These are phyloP conservation scores for Allodekkera sacchari DNA, from an alignment of 805 yeast genomes.

Conservation along the genomic window DNA sequence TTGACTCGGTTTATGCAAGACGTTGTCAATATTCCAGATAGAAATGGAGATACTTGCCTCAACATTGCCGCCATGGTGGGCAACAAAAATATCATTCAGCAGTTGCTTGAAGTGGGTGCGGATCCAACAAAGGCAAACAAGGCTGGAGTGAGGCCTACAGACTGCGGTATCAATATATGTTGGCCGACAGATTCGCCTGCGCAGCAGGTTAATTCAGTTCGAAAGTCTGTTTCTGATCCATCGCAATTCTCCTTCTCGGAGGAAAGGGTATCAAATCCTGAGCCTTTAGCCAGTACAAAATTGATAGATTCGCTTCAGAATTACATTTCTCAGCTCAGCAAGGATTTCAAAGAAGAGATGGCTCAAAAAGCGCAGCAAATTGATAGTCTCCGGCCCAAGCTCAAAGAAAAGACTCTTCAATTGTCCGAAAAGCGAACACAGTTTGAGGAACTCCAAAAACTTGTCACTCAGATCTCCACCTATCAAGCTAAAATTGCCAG, in stretches of 20 bases:
- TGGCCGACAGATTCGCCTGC: conserved; percentile 6
- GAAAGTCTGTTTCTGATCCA: conserved; percentile 1
- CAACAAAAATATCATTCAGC: conserved; percentile 70
- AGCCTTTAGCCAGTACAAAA: neutral
- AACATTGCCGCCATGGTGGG: conserved; percentile 90
- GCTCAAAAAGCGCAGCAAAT: conserved; percentile 43
- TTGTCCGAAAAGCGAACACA: conserved; percentile 40
- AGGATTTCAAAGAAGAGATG: conserved; percentile 53
- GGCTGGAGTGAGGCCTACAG: conserved; percentile 78
- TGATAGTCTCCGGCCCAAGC: conserved; percentile 42
- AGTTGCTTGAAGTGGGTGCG: conserved; percentile 81
- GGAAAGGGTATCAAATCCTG: neutral
- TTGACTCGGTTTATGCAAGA: conserved; percentile 54
- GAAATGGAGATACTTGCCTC: conserved; percentile 90
- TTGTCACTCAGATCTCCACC: conserved; percentile 36
- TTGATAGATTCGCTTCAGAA: conserved; percentile 40
- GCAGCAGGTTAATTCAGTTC: neutral
- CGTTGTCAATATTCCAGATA: conserved; percentile 81
- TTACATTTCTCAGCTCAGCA: conserved; percentile 43
- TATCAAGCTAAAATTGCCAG: conserved; percentile 48
- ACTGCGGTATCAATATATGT: conserved; percentile 62
- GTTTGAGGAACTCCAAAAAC: conserved; percentile 43
- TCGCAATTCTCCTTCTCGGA: conserved; percentile 1
- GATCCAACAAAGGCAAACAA: conserved; percentile 71
- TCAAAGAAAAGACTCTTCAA: conserved; percentile 48